A percentile compares a stretch with the other conserved stretches of the same genome.
phyloP scores from a whole-genome alignment of 1,139 yeast species.

The Pneumocystis wakefieldiae region DNA sequence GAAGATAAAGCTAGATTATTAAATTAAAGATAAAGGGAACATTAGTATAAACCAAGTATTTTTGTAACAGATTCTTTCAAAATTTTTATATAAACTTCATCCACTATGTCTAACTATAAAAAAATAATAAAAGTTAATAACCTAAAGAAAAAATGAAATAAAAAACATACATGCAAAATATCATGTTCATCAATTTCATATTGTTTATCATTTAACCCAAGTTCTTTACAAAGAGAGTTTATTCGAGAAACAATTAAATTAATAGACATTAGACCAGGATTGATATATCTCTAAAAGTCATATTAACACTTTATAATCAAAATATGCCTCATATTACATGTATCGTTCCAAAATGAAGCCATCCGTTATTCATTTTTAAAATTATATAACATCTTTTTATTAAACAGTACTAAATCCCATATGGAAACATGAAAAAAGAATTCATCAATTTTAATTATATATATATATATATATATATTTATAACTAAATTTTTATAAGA shows the following conservation, averaged over 20 bases:
- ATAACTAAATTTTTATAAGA: not conserved
- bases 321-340: not conserved
- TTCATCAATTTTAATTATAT: not conserved
- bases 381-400: not conserved
- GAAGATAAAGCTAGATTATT: not conserved
- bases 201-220: not conserved
- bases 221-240: not conserved
- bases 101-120: not conserved
- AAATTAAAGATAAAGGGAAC: not conserved
- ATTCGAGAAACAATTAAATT: not conserved
- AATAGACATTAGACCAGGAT: not conserved
- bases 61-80: not conserved
- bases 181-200: not conserved
- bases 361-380: not conserved
- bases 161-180: not conserved
- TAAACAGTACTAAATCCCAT: not conserved
- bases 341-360: not conserved
- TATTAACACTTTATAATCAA: not conserved
- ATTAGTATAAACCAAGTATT: not conserved
- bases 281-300: not conserved
- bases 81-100: not conserved
- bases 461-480: not conserved
- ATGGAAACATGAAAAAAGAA: not conserved
- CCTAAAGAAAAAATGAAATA: not conserved
- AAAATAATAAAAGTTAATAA: not conserved